A percentile compares a stretch with the other conserved stretches of the same genome.
phyloP scores from a whole-genome alignment of 1,284 basidiomycete species.

The Boletellus sp. region DNA sequence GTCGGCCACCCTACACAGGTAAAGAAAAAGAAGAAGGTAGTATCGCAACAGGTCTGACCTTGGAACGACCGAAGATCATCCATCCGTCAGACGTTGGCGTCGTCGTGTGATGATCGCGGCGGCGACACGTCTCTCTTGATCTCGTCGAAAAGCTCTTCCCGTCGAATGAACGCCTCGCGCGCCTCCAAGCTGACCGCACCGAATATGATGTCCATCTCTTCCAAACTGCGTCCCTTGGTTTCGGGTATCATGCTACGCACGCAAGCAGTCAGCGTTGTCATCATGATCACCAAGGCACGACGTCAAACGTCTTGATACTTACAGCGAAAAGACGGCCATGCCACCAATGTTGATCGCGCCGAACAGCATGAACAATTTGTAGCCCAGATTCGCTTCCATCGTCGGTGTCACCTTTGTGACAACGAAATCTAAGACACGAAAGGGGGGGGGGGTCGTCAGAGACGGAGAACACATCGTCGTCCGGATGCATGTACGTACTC shows the following conservation, averaged over 20 bases:
- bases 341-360: slow-evolving; percentile 57
- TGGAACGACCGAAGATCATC: no score
- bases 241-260: slow-evolving; percentile 62
- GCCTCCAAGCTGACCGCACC: slow-evolving; percentile 59
- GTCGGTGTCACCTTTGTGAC: slow-evolving; percentile 70
- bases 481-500: slow-evolving; percentile 44
- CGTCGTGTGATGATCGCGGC: neutral
- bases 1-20: no score
- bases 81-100: slow-evolving; percentile 7
- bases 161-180: slow-evolving; percentile 53
- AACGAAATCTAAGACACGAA: slow-evolving; percentile 54
- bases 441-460: neutral
- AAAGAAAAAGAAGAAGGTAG: no score
- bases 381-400: slow-evolving; percentile 57
- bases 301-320: slow-evolving; percentile 6
- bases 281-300: no score
- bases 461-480: no score
- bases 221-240: slow-evolving; percentile 70
- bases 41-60: no score
- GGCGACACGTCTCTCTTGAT: no score
- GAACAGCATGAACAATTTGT: slow-evolving; percentile 70
- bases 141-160: slow-evolving; percentile 35
- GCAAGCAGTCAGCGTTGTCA: no score
- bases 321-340: slow-evolving; percentile 47
- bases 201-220: slow-evolving; percentile 82